Conservation (phyloP, 2,329 filamentous ascomycete genomes). For the Arthrobotrys pseudoclavata region DNA sequence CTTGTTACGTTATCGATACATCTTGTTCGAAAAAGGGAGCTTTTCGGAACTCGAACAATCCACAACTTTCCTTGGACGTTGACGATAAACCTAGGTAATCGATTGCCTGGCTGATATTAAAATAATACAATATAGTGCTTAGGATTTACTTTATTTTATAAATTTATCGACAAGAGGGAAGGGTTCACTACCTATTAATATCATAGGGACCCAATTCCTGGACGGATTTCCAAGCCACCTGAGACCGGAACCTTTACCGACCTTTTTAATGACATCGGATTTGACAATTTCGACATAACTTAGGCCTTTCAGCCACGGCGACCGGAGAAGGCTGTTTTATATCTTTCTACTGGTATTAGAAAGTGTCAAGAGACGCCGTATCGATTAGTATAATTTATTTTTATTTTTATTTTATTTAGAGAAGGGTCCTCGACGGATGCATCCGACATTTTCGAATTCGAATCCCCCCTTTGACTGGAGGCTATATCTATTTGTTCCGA, state of each 20-base stretch:
- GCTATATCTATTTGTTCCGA: neutral
- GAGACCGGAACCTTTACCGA: slow-evolving; percentile 39
- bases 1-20: slow-evolving; percentile 43
- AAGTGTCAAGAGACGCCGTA: slow-evolving; percentile 39
- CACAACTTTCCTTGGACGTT: neutral
- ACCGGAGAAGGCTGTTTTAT: slow-evolving; percentile 4
- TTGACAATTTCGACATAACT: slow-evolving; percentile 18
- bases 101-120: neutral
- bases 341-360: slow-evolving; percentile 31
- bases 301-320: slow-evolving; percentile 18
- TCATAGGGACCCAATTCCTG: neutral
- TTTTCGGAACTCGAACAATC: slow-evolving; percentile 1
- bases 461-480: neutral
- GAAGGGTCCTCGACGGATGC: slow-evolving; percentile 21
- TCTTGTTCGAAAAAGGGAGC: slow-evolving; percentile 4
- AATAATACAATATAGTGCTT: neutral
- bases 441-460: neutral
- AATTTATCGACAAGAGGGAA: neutral
- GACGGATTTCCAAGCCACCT: slow-evolving; percentile 35
- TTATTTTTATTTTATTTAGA: neutral
- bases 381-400: neutral
- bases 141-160: slow-evolving; percentile 4
- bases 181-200: slow-evolving; percentile 7
- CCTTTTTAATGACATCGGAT: slow-evolving; percentile 17
- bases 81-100: neutral